Percentiles rank a stretch among this genome's conserved stretches.
These are phyloP conservation scores for Coix lacrymajobi DNA, from an alignment of 176 grass and related monocot genomes.

Conservation along the genomic window DNA sequence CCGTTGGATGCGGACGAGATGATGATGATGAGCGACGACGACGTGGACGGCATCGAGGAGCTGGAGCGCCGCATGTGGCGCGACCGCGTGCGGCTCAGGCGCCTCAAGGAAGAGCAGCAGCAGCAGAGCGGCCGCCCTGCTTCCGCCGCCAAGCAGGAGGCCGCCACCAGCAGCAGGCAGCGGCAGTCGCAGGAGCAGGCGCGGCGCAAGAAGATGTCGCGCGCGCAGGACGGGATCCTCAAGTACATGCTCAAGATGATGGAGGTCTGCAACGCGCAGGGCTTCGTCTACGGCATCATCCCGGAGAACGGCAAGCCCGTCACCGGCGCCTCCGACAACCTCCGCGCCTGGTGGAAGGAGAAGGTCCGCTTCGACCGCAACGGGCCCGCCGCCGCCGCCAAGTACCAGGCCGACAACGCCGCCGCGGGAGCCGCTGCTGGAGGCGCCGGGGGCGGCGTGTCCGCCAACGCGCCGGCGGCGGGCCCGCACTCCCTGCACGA, in stretches of 20 bases:
- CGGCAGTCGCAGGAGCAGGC: slow-evolving; percentile 68
- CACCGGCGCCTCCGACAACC: slow-evolving; percentile 83
- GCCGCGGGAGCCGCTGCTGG: neutral
- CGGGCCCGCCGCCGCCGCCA: slow-evolving; percentile 65
- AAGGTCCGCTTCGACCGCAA: slow-evolving; percentile 92
- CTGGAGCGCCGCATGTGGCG: slow-evolving; percentile 85
- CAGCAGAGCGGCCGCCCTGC: neutral
- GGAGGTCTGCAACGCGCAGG: slow-evolving; percentile 93
- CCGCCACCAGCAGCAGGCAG: neutral
- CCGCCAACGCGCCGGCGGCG: neutral
- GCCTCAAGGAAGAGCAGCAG: slow-evolving; percentile 67
- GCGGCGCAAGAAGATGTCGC: slow-evolving; percentile 92
- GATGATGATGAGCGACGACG: slow-evolving; percentile 33
- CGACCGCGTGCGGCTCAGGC: slow-evolving; percentile 63
- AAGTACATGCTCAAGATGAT: slow-evolving; percentile 99
- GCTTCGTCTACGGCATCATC: slow-evolving; percentile 94
- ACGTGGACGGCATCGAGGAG: slow-evolving; percentile 74
- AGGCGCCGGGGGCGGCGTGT: too few species aligned
- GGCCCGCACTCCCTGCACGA: slow-evolving; percentile 59
- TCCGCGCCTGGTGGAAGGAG: slow-evolving; percentile 94
- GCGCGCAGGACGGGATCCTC: slow-evolving; percentile 87
- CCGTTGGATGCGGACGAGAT: slow-evolving; percentile 27
- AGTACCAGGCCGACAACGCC: slow-evolving; percentile 36
- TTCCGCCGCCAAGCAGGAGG: neutral
- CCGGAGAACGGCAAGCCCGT: slow-evolving; percentile 90